Base-by-base conservation (phyloP, 305 asterid genomes). In the Fraxinus ornus region DNA sequence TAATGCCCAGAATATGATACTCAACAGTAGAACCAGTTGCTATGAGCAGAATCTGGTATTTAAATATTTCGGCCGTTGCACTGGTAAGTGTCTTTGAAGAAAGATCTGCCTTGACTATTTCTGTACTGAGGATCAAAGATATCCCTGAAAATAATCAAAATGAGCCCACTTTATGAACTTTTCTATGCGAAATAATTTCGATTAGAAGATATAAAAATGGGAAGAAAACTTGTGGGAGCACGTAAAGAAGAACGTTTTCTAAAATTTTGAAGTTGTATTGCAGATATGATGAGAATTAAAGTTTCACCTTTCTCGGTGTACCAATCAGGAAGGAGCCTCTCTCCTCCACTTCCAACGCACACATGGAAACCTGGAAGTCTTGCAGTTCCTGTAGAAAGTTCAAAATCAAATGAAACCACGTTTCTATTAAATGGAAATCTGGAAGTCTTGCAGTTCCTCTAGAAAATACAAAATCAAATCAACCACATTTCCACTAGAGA, bases 321-420 rank as follows among this genome's bases (percentile, higher is more conserved):
- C 99, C 99, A 96, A 83, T 96, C 98, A n/a, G 98, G 98, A 82
- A 91, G 95, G 52, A 87, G 93, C 87, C 95, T 91, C 92, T 96
- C 99, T 87, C 99, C 99, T 60, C 99, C 99, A 91, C 99, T 90
- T 86, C 99, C 99, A 90, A 96, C 98, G 80, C 98, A 93, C 12
- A 85, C 90, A 81, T 96, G 99, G 87, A 96, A 96, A 76, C 99
- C 98, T 33, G 98, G 98, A 83, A 96, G 96, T 80, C 99, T 93
- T 35, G 98, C 98, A 83, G 98, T 90, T 82, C 98, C 99, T 96
- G 90, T 32, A 83, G 84, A 82, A 77, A 82, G 82, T 78, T 78
- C 26, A 82, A 79, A 64, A 17, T 30, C 47, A 17, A 28, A 44
- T 24, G 21, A 76, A 64, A 84, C 44, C 66, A 86, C 41, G 19